Percentiles rank a stretch among this genome's conserved stretches.
phyloP scores from a whole-genome alignment of 106 monocot genomes.

The Amphibolis antarctica region DNA sequence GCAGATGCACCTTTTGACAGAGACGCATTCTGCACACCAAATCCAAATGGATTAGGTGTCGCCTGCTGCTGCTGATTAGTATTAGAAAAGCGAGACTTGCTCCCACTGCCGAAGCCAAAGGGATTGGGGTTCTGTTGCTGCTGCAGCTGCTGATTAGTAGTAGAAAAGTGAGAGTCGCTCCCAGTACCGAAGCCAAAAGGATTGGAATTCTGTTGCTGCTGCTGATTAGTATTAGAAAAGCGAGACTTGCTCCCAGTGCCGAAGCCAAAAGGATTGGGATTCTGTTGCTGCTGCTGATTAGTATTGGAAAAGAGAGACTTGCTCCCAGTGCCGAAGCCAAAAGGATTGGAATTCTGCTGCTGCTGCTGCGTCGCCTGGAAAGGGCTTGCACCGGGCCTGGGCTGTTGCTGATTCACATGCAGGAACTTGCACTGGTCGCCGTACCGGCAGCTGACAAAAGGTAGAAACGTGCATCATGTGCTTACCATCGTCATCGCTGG shows the following conservation, averaged over 20 bases:
- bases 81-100: conserved; percentile 8
- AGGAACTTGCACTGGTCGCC: conserved; percentile 83
- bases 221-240: conserved; percentile 7
- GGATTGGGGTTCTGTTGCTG: conserved; percentile 18
- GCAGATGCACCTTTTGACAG: conserved; percentile 18
- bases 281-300: too few relatives aligned
- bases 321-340: conserved; percentile 89
- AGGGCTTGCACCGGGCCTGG: conserved; percentile 48
- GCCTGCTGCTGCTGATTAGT: conserved; percentile 33
- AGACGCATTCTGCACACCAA: conserved; percentile 48
- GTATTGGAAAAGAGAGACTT: too few relatives aligned
- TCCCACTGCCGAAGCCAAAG: conserved; percentile 41
- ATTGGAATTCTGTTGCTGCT: conserved; percentile 55
- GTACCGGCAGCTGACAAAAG: conserved; percentile 70
- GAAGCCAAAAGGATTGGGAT: conserved; percentile 28
- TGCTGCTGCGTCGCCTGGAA: conserved; percentile 46
- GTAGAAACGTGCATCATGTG: not conserved
- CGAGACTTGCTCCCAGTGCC: conserved; percentile 27
- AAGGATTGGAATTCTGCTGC: conserved; percentile 58
- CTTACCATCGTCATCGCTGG: not conserved
- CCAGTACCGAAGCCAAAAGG: conserved; percentile 88
- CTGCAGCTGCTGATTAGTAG: too few relatives aligned
- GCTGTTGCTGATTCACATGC: conserved; percentile 40
- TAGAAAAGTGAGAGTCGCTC: too few relatives aligned
- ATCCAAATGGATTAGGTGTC: conserved; percentile 73